Conservation (phyloP, 768 basidiomycete genomes). For the Naganishia vaughanmartiniae region DNA sequence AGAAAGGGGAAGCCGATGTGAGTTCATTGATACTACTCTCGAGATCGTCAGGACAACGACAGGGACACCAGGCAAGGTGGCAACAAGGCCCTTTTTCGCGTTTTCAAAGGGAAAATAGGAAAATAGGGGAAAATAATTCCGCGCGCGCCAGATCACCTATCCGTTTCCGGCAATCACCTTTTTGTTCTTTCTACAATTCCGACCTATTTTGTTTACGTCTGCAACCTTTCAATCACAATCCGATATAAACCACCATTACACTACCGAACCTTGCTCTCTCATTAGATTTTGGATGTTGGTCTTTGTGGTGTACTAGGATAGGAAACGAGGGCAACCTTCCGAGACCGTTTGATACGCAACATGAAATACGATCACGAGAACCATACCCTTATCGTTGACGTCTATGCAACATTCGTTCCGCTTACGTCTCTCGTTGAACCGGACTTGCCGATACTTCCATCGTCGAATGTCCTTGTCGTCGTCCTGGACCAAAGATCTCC, state of each 20-base stretch:
- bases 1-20: slow-evolving; percentile 90
- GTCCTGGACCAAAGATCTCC: neutral
- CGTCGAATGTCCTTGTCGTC: slow-evolving; percentile 4
- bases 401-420: neutral
- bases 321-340: slow-evolving; percentile 17
- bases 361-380: slow-evolving; percentile 20
- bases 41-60: slow-evolving; percentile 24
- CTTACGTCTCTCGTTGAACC: slow-evolving; percentile 12
- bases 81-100: slow-evolving; percentile 47
- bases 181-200: neutral
- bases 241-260: neutral
- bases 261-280: slow-evolving; percentile 5
- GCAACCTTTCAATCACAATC: slow-evolving; percentile 22
- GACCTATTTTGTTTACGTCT: slow-evolving; percentile 10
- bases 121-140: slow-evolving; percentile 37
- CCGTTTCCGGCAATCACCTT: slow-evolving; percentile 33
- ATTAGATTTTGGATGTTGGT: slow-evolving; percentile 2
- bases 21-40: slow-evolving; percentile 53
- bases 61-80: slow-evolving; percentile 40
- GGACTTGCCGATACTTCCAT: too few relatives aligned
- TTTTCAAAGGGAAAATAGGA: slow-evolving; percentile 40
- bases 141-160: slow-evolving; percentile 29
- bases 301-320: slow-evolving; percentile 23
- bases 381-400: neutral
- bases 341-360: slow-evolving; percentile 20